Base-by-base conservation (phyloP, 306 rosid species). In the Glycyrrhiza uralensis region DNA sequence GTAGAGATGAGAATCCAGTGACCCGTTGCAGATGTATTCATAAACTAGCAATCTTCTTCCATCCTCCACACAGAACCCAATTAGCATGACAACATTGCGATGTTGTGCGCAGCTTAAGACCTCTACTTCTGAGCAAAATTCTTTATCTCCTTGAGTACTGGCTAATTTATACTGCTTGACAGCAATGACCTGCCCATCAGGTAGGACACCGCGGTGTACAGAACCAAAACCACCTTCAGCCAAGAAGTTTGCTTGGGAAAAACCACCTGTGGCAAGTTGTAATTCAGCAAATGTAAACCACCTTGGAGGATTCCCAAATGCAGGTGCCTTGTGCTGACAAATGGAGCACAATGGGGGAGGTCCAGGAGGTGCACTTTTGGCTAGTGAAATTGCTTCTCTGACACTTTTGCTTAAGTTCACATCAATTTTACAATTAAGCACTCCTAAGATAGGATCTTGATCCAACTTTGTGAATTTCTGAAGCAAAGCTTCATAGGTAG, bases 221-320 rank as follows among this genome's bases (percentile, higher is more conserved):
- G 99, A 91, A 50, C 99, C 99, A 78, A 83, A 94, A 57, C 99
- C 99, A 54, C 99, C 99, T 90, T 94, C 97, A 3, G 99, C 99
- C 87, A 94, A 85, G 82, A 94, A 91, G 79, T 94, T 94, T 32
- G 74, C 86, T 63, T 69, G 86, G 0, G 99, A 89, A 86, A 94
- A 94, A 12, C 97, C 92, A 58, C 89, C 78, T 0, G 99, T 94
- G 70, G 99, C 99, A 36, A 86, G 79, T 63, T 91, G 96, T 59
- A 94, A 85, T 75, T 94, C 96, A 0, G 85, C 82, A 80, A 74
- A 94, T 28, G 91, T 86, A 85, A 94, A 94, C 99, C 96, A 94
- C 74, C 84, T 82, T 9, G 99, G 99, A 79, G 99, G 96, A 70
- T 85, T 91, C 52, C 99, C 99, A 66, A 94, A 94, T 35, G 61